Conservation (phyloP, 257 asterid species). For the Ocimum tenuiflorum region DNA sequence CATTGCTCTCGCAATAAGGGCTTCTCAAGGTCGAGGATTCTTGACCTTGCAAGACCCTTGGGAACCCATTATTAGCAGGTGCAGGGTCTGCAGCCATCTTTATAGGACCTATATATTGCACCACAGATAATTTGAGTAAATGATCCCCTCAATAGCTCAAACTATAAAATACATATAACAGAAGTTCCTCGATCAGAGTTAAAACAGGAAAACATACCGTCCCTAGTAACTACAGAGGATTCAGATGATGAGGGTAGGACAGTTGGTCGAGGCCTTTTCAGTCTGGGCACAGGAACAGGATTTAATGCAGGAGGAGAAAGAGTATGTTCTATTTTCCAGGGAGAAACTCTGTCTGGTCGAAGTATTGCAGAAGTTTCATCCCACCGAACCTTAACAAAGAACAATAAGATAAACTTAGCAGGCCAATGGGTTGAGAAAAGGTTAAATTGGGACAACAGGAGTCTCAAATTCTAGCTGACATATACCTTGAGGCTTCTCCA, state of each 20-base stretch:
- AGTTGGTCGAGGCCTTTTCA: slow-evolving; percentile 72
- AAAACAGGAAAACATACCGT: slow-evolving; percentile 39
- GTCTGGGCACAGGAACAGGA: slow-evolving; percentile 67
- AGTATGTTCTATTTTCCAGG: slow-evolving; percentile 94
- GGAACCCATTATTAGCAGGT: slow-evolving; percentile 50
- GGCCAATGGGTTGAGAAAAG: slow-evolving; percentile 1
- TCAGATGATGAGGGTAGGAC: slow-evolving; percentile 71
- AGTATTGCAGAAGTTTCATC: slow-evolving; percentile 78
- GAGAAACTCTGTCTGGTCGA: slow-evolving; percentile 93
- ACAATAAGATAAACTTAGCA: slow-evolving; percentile 6
- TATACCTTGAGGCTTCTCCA: slow-evolving; percentile 96
- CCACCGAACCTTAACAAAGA: slow-evolving; percentile 74
- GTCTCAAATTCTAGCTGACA: background rate
- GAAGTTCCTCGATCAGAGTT: slow-evolving; percentile 6
- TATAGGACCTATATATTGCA: slow-evolving; percentile 44
- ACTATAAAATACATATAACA: background rate
- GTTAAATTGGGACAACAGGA: background rate
- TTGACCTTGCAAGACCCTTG: slow-evolving; percentile 97
- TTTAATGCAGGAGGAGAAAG: slow-evolving; percentile 78
- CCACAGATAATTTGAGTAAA: background rate
- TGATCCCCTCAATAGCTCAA: background rate
- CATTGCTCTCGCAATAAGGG: slow-evolving; percentile 54
- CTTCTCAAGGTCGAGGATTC: slow-evolving; percentile 77
- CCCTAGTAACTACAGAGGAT: slow-evolving; percentile 75
- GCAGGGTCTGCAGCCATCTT: slow-evolving; percentile 61